phyloP scores from a whole-genome alignment of 306 rosid genomes.

The Delonix regia region DNA sequence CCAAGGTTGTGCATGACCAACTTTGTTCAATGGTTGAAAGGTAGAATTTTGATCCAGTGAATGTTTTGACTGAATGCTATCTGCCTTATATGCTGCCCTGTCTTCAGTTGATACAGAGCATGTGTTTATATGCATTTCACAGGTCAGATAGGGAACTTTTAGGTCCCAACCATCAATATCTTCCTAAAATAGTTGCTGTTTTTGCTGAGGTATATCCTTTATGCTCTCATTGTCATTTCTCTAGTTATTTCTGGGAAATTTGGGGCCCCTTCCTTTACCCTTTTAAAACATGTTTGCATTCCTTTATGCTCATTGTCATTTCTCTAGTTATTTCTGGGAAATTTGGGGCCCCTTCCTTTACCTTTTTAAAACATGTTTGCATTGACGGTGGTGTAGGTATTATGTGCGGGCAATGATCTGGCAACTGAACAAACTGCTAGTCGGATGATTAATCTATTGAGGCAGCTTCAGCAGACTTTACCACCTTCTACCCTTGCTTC shows the following conservation, averaged over 20 bases:
- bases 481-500: constrained; percentile 97
- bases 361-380: constrained; percentile 15
- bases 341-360: constrained; percentile 1
- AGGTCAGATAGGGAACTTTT: constrained; percentile 73
- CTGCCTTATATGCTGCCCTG: background rate
- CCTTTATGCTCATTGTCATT: too few relatives aligned
- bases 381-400: constrained; percentile 52
- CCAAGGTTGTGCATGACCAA: constrained; percentile 72
- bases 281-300: constrained; percentile 10
- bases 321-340: too few relatives aligned
- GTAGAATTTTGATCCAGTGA: constrained; percentile 40
- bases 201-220: constrained; percentile 65
- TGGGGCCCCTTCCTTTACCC: constrained; percentile 1
- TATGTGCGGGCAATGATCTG: constrained; percentile 84
- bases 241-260: constrained; percentile 2
- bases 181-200: constrained; percentile 69
- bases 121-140: constrained; percentile 30
- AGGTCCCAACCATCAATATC: constrained; percentile 73
- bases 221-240: background rate
- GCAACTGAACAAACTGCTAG: constrained; percentile 87
- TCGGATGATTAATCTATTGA: constrained; percentile 81
- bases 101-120: background rate
- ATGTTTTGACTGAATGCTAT: constrained; percentile 22
- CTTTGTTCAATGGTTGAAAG: constrained; percentile 80
- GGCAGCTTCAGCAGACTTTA: constrained; percentile 90